Conservation (phyloP, 139 green algal species). For the Monoraphidium neglectum region DNA sequence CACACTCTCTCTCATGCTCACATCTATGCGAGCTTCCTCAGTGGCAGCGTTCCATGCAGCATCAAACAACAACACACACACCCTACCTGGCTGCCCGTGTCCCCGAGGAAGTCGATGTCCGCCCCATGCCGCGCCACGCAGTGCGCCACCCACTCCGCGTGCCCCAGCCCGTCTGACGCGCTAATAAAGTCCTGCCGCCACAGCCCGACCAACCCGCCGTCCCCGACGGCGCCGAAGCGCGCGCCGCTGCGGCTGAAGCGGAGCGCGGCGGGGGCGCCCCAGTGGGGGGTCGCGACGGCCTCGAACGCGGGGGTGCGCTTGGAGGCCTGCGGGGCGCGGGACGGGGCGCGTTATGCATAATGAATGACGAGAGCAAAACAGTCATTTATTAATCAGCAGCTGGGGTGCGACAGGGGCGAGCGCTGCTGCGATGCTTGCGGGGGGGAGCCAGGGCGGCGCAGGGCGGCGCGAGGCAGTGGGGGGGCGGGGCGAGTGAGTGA, state of each 20-base stretch:
- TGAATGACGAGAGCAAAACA: no score
- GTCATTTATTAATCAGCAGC: no score
- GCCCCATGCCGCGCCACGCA: conserved; percentile 52
- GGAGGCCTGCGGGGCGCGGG: not conserved
- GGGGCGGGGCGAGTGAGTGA: no score
- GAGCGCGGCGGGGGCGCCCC: conserved; percentile 40
- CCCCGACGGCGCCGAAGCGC: conserved; percentile 73
- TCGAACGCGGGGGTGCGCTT: conserved; percentile 8
- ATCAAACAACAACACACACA: not conserved
- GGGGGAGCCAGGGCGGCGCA: no score
- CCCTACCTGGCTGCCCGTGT: conserved; percentile 65
- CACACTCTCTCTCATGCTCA: not conserved
- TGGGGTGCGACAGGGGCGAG: no score
- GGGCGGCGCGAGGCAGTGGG: no score
- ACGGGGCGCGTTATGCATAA: no score
- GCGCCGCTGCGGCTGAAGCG: conserved; percentile 64
- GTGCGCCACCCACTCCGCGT: conserved; percentile 77
- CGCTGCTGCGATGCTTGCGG: no score
- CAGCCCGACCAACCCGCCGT: conserved; percentile 73
- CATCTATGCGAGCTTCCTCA: no score
- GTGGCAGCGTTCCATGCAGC: no score
- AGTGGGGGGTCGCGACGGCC: conserved; percentile 27
- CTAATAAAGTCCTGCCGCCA: conserved; percentile 71
- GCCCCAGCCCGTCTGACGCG: conserved; percentile 54
- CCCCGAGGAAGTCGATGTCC: conserved; percentile 64